Conservation (phyloP, 2,329 filamentous ascomycete genomes). For the Arthrobotrys iridis region DNA sequence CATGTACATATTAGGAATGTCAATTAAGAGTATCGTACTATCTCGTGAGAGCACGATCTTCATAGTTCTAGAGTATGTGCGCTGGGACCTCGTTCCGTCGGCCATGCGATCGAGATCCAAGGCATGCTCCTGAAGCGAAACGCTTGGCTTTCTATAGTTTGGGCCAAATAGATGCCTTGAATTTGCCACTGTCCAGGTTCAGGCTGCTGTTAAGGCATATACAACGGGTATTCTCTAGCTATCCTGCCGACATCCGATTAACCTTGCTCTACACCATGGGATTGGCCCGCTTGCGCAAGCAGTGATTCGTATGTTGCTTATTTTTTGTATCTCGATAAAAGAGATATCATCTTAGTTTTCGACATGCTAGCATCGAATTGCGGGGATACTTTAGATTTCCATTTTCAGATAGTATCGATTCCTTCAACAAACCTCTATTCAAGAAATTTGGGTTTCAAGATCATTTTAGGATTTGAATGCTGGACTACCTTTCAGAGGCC, state of each 20-base stretch:
- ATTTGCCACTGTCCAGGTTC: no score
- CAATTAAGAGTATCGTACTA: neutral
- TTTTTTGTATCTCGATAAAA: neutral
- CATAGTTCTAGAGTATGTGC: neutral
- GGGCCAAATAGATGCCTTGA: no score
- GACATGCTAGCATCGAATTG: neutral
- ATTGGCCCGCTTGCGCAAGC: neutral
- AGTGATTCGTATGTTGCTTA: neutral
- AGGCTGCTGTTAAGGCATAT: no score
- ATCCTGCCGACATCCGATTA: neutral
- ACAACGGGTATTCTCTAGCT: neutral
- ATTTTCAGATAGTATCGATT: no score
- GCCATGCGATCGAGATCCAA: conserved; percentile 26
- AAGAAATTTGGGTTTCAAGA: no score
- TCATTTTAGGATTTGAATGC: neutral
- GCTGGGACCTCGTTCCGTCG: neutral
- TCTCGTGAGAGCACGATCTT: conserved; percentile 26
- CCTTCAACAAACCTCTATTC: no score
- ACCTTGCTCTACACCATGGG: neutral
- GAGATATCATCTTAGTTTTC: no score
- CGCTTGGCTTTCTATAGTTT: conserved; percentile 13
- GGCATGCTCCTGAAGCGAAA: conserved; percentile 26
- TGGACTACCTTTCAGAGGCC: no score
- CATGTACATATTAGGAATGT: neutral
- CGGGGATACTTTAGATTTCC: no score